Base-by-base conservation (phyloP, 169 alveolate genomes). In the Toxoplasma gondii region DNA sequence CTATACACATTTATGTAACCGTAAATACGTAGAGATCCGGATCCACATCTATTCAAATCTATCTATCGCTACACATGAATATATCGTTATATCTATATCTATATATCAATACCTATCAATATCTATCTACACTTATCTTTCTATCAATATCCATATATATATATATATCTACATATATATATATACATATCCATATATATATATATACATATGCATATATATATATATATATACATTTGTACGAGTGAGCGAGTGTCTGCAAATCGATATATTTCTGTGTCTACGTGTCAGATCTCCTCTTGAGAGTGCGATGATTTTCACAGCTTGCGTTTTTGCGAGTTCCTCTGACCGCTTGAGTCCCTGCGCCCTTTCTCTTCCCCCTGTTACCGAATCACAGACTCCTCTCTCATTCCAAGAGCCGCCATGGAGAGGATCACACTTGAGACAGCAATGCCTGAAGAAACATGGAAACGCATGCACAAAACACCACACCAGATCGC, bases 351-450 rank as follows among this genome's bases (percentile, higher is more conserved):
- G 58, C 58, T 4, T 7, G 58, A 49, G 12, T 4, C 12, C 58
- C 12, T 4, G 4, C 58, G 4, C 58, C 12, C 12, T 49, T 4
- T 12, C 58, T 49, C 58, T 49, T 49, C 58, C 58, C 12, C 12
- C 58, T 22, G 36, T 43, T 41, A 82, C 90, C 90, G 64, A 2
- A 82, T 82, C 31, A 82, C 64, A 39, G 90, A 38, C 19, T 82
- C 90, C 41, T 43, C 64, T 82, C 90, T 41, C 67, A 82, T 41
- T 9, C 90, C 90, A 10, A 82, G 38, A 17, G 90, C 67, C 1
- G 69, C 90, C 67, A 82, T 41, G 54, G 90, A 38, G n/a, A 41
- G 90, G 38, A 82, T 43, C 36, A 36, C 53, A 82, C 90, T 82
- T 4, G 90, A 39, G 29, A 82, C 90, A 36, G 90, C 90, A 38